A percentile compares a stretch with the other conserved stretches of the same genome.
Conservation (phyloP, 345 rosid genomes). For the Reutealis trisperma region DNA sequence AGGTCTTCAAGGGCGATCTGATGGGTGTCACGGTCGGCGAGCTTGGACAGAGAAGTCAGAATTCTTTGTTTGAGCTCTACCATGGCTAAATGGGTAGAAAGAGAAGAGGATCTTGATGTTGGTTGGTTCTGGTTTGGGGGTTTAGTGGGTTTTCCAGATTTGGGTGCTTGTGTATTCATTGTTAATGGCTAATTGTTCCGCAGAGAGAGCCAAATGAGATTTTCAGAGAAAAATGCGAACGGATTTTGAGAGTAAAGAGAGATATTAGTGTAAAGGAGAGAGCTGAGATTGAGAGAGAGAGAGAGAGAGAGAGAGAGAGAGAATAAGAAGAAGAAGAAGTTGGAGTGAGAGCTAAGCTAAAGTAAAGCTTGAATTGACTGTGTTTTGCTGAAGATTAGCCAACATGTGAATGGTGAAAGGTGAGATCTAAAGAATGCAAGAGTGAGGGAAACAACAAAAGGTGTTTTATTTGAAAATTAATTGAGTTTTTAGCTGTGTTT, state of each 20-base stretch:
- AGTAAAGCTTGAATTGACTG: background rate
- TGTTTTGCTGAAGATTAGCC: constrained; percentile 4
- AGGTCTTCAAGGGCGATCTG: constrained; percentile 96
- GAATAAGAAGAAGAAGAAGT: background rate
- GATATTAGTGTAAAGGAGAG: background rate
- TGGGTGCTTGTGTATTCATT: constrained; percentile 58
- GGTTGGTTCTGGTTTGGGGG: constrained; percentile 31
- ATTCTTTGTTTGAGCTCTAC: constrained; percentile 89
- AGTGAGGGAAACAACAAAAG: constrained; percentile 19
- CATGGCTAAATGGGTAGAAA: constrained; percentile 87
- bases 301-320: background rate
- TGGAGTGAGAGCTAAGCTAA: constrained; percentile 2
- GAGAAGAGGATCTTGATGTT: constrained; percentile 54
- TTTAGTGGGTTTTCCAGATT: constrained; percentile 44
- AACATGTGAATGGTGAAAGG: background rate
- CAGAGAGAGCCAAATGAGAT: background rate
- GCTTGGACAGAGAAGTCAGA: constrained; percentile 83
- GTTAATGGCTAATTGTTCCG: background rate
- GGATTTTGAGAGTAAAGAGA: background rate
- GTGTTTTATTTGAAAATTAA: background rate
- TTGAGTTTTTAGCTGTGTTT: background rate
- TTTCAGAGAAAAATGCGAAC: background rate
- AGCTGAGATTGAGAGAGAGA: background rate
- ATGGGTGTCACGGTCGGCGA: constrained; percentile 92
- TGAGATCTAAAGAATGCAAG: constrained; percentile 4